These are phyloP conservation scores for Epichloe festucae DNA, from an alignment of 2,329 filamentous ascomycete genomes.

Conservation along the genomic window DNA sequence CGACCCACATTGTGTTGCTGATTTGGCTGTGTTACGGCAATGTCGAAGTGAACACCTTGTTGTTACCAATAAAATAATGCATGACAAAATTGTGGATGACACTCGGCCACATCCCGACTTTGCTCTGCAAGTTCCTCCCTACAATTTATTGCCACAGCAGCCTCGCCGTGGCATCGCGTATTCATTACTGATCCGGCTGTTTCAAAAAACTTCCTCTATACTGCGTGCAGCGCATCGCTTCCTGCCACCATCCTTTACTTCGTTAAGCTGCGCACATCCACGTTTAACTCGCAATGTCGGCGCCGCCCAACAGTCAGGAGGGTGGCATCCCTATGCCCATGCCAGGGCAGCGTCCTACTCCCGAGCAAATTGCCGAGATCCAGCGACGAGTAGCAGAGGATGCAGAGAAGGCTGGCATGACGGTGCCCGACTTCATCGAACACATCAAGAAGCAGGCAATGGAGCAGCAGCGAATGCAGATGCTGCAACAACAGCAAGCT, in stretches of 20 bases:
- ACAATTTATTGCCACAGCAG: background rate
- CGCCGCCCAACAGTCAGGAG: slow-evolving; percentile 13
- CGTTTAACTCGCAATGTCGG: slow-evolving; percentile 13
- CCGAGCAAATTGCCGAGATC: slow-evolving; percentile 76
- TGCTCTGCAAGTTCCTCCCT: background rate
- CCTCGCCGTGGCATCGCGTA: background rate
- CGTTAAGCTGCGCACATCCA: slow-evolving; percentile 1
- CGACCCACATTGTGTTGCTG: slow-evolving; percentile 6
- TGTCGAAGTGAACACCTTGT: slow-evolving; percentile 25
- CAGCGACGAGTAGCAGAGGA: slow-evolving; percentile 72
- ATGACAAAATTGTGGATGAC: slow-evolving; percentile 1
- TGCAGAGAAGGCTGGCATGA: slow-evolving; percentile 73
- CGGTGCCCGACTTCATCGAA: slow-evolving; percentile 71
- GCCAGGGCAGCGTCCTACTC: slow-evolving; percentile 45
- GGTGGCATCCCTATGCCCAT: slow-evolving; percentile 13
- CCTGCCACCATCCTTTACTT: slow-evolving; percentile 5
- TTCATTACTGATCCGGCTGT: background rate
- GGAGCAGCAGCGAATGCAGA: slow-evolving; percentile 35
- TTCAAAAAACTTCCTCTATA: background rate
- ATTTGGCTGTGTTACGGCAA: slow-evolving; percentile 1
- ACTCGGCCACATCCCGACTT: slow-evolving; percentile 5
- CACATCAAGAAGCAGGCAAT: slow-evolving; percentile 46
- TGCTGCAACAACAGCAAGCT: slow-evolving; percentile 22
- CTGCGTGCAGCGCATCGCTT: too few relatives aligned
- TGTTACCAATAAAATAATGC: slow-evolving; percentile 12